These are phyloP conservation scores for Punctularia strigosozonata DNA, from an alignment of 768 basidiomycete genomes.

Conservation along the genomic window DNA sequence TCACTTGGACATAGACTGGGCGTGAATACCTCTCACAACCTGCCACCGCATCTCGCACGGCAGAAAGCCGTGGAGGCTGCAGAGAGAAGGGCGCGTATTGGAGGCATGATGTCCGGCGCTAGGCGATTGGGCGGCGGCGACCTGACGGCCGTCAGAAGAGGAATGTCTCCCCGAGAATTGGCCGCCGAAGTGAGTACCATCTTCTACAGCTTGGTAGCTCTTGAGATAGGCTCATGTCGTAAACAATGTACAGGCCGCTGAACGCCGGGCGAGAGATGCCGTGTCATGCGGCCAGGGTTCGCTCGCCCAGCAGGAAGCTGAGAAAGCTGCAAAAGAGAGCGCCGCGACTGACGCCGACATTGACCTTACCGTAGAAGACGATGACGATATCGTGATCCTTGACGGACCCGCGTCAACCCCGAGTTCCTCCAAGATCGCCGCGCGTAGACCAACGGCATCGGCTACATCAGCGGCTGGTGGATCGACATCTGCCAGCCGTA, in stretches of 20 bases:
- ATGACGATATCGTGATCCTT: constrained; percentile 25
- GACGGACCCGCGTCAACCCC: constrained; percentile 12
- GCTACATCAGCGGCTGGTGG: constrained; percentile 4
- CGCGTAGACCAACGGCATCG: constrained; percentile 3
- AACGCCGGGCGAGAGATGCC: constrained; percentile 63
- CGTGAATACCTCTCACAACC: constrained; percentile 49
- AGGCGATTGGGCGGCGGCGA: constrained; percentile 56
- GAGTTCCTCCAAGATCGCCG: constrained; percentile 9
- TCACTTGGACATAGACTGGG: constrained; percentile 64
- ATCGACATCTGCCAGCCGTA: not conserved
- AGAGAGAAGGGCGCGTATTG: constrained; percentile 49
- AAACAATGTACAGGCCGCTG: constrained; percentile 60
- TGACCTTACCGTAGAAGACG: constrained; percentile 39
- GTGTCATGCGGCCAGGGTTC: constrained; percentile 60
- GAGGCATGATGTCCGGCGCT: constrained; percentile 34
- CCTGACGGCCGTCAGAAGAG: constrained; percentile 20
- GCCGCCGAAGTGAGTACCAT: constrained; percentile 47
- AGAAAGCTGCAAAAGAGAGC: constrained; percentile 60
- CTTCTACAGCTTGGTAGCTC: not conserved
- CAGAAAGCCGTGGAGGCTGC: constrained; percentile 68
- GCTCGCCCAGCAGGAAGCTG: constrained; percentile 45
- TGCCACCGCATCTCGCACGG: constrained; percentile 54
- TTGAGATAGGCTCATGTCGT: constrained; percentile 1
- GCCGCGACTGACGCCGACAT: constrained; percentile 45
- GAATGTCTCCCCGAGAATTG: constrained; percentile 55